phyloP scores from a whole-genome alignment of 768 basidiomycete genomes.

The Lactarius indigo region DNA sequence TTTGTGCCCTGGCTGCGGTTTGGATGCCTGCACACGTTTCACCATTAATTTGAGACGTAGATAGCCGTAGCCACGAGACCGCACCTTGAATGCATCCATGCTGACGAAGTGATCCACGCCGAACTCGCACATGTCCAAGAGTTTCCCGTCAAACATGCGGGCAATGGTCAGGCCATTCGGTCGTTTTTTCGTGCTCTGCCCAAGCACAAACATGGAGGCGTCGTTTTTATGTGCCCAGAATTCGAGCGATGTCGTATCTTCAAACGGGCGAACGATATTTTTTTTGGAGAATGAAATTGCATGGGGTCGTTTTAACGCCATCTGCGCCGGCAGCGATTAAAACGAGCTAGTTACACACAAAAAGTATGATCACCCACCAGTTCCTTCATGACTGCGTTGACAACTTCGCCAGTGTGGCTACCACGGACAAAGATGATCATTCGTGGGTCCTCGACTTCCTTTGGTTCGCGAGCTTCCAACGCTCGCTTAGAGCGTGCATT shows the following conservation, averaged over 20 bases:
- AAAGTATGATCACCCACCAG: constrained; percentile 52
- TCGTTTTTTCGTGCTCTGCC: constrained; percentile 91
- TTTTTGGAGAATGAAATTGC: constrained; percentile 93
- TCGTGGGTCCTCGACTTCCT: constrained; percentile 84
- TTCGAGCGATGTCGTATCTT: constrained; percentile 74
- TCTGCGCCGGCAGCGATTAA: constrained; percentile 43
- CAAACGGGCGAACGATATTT: constrained; percentile 88
- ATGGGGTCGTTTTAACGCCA: constrained; percentile 89
- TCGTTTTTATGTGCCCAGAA: constrained; percentile 97
- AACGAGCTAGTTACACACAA: not conserved
- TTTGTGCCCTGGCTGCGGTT: constrained; percentile 84
- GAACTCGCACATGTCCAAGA: constrained; percentile 94
- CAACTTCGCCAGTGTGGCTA: constrained; percentile 76
- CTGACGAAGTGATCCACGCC: constrained; percentile 78
- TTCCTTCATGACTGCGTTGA: constrained; percentile 83
- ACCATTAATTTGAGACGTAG: not conserved
- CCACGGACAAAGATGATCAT: constrained; percentile 90
- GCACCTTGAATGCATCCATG: constrained; percentile 83
- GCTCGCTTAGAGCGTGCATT: constrained; percentile 94
- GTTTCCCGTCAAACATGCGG: constrained; percentile 78
- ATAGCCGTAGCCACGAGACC: constrained; percentile 26
- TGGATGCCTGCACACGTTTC: constrained; percentile 57
- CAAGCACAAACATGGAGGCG: constrained; percentile 84
- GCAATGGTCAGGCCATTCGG: constrained; percentile 84
- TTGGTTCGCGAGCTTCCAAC: constrained; percentile 79